Evolutionary conservation across 140 eudicot species (phyloP).

Genomic region (Oenanthe javanica): DNA sequence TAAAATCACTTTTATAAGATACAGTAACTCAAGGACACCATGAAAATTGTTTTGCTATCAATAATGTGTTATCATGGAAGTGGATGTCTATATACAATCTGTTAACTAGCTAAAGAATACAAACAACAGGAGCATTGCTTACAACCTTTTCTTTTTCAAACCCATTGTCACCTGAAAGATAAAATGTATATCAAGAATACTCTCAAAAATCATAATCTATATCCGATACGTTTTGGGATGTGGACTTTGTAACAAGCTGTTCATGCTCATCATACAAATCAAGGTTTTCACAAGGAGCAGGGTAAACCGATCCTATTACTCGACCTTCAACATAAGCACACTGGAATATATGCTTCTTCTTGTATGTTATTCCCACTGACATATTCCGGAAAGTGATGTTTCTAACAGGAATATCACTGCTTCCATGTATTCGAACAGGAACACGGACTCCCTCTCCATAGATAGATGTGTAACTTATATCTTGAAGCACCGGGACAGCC

Average conservation of each 20-base stretch:
- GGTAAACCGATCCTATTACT: conserved; percentile 76
- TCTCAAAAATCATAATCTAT: conserved; percentile 80
- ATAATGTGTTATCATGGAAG: not conserved
- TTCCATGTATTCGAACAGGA: conserved; percentile 86
- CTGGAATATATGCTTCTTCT: conserved; percentile 82
- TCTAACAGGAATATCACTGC: conserved; percentile 56
- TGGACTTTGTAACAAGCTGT: conserved; percentile 48
- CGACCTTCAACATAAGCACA: conserved; percentile 80
- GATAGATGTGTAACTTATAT: conserved; percentile 56
- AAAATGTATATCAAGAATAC: conserved; percentile 1
- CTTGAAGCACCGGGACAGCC: conserved; percentile 64
- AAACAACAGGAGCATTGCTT: conserved; percentile 3
- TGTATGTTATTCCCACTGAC: conserved; percentile 78
- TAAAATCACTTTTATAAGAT: too few relatives aligned
- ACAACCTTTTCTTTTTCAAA: not conserved
- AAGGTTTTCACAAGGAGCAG: conserved; percentile 87
- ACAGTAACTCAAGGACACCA: not conserved
- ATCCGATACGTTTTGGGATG: conserved; percentile 63
- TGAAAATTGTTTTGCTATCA: not conserved
- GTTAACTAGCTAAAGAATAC: not conserved
- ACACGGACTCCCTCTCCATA: conserved; percentile 93
- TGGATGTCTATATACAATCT: not conserved
- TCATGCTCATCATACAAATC: conserved; percentile 83
- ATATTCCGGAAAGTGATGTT: conserved; percentile 67
- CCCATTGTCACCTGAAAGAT: not conserved